Percentiles rank a stretch among this genome's conserved stretches.
Conservation (phyloP, 2,329 filamentous ascomycete genomes). For the Fusarium hostae region DNA sequence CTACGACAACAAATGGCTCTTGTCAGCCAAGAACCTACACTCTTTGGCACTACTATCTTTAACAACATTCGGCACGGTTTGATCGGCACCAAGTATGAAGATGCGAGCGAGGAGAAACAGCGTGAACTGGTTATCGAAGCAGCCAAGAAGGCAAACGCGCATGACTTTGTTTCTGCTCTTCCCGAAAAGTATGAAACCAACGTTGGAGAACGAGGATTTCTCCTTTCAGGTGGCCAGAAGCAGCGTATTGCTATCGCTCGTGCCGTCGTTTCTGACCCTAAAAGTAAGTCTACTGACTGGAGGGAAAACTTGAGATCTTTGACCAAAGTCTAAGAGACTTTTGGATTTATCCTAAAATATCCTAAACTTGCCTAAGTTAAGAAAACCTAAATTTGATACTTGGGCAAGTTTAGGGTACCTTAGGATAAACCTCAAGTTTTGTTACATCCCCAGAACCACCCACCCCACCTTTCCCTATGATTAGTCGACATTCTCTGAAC, state of each 20-base stretch:
- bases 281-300: conserved; percentile 59
- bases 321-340: background rate
- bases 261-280: conserved; percentile 90
- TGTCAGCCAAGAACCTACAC: conserved; percentile 90
- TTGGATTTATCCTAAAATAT: background rate
- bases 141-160: conserved; percentile 90
- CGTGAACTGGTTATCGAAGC: conserved; percentile 79
- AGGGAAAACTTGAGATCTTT: background rate
- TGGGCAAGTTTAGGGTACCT: background rate
- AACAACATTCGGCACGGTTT: conserved; percentile 92
- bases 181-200: conserved; percentile 93
- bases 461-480: background rate
- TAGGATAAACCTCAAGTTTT: background rate
- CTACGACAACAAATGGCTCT: conserved; percentile 90
- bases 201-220: conserved; percentile 93
- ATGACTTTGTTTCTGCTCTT: conserved; percentile 85
- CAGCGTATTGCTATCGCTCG: conserved; percentile 95
- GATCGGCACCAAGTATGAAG: conserved; percentile 82
- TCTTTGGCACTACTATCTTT: conserved; percentile 90
- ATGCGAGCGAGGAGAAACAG: conserved; percentile 72
- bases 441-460: background rate
- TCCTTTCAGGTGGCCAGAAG: conserved; percentile 94
- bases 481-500: background rate
- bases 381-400: background rate
- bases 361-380: background rate